Evolutionary conservation across 164 flowering plant genomes (phyloP), one percentile per base, ranked within the genome.

Genomic region (Dillenia turbinata): DNA sequence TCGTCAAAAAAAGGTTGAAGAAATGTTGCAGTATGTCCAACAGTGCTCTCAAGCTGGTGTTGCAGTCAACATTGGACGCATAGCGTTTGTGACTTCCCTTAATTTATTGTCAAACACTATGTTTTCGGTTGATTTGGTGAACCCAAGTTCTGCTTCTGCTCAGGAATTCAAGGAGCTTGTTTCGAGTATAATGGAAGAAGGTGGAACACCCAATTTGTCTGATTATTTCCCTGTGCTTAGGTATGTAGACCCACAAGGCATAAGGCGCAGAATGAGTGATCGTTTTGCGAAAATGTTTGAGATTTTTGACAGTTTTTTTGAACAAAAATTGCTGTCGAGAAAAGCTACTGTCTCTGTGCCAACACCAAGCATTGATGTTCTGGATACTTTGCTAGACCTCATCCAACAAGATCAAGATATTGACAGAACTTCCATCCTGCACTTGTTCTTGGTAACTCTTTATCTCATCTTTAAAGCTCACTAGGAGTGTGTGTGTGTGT

Each of bases 101-200:
- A 55, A 26, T 55, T 55, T 55, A 45, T 22, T 55, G 44, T 55
- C 57, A 9, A 55, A 55, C n/a, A 55, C 57, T 9, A 3, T n/a
- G 44, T 55, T 55, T 15, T 55, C 57, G 8, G 11, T 55, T 24
- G 57, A 55, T 15, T 17, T 55, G 57, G 26, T 55, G 26, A 45
- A 55, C n/a, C 44, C 44, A 11, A 55, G 40, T 13, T 55, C 43
- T 9, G 26, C 33, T 13, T 10, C 40, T 12, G 57, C 26, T 5
- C 44, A 55, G 2, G 57, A 55, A 45, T 24, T 55, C n/a, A 55
- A 55, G 45, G 57, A 55, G 7, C 24, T 55, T 55, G 26, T 55
- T 10, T 24, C 43, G 57, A 55, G 44, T 14, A 26, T 55, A 24
- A 26, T 55, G 57, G 57, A 55, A 17, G 40, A 17, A 26, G 57